Evolutionary conservation across 169 alveolate genomes (phyloP), one percentile per base, ranked within the genome.

Genomic region (Eimeria falciformis): DNA sequence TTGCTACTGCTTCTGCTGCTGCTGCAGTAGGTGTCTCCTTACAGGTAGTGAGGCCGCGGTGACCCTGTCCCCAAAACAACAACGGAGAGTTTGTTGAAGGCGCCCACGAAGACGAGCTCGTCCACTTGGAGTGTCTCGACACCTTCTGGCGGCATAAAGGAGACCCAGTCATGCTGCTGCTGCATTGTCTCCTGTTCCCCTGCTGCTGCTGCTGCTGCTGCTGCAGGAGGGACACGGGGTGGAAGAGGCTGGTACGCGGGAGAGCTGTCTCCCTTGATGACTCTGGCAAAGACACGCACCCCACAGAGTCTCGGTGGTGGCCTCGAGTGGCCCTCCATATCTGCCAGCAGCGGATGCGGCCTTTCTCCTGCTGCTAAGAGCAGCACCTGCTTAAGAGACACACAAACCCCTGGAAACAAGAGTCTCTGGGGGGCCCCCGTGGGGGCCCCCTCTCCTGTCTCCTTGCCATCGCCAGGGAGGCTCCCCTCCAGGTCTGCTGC

Each of bases 121-220:
- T 73, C 83, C 37, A 73, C 62, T 2, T 33, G 62, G 21, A 43
- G 83, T 2, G 11, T 1, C 11, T 18, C 43, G 5, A 1, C 62
- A 40, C 83, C 83, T 12, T 73, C 62, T 2, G 83, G 40, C 0
- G 83, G 62, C 83, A 73, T 37, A 4, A 73, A 73, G 83, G 83
- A 73, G 83, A 21, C 83, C 83, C 83, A 73, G 21, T 73, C 83
- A 1, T 73, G 83, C 83, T 73, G 83, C 83, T 33, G 56, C 83
- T 73, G 83, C 83, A 37, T 50, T 50, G 29, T 50, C 83, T 73
- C 55, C 82, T 69, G 82, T 21, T 68, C 46, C 7, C 14, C 14
- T 50, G n/a, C 14, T 50, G 81, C 83, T 40, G 83, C 83, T 40
- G 83, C 83, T 7, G 83, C 83, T 7, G 83, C 62, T 6, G 40